A percentile compares a stretch with the other conserved stretches of the same genome.
These are phyloP conservation scores for Hagleromyces aurorensis DNA, from an alignment of 805 yeast species.

Conservation along the genomic window DNA sequence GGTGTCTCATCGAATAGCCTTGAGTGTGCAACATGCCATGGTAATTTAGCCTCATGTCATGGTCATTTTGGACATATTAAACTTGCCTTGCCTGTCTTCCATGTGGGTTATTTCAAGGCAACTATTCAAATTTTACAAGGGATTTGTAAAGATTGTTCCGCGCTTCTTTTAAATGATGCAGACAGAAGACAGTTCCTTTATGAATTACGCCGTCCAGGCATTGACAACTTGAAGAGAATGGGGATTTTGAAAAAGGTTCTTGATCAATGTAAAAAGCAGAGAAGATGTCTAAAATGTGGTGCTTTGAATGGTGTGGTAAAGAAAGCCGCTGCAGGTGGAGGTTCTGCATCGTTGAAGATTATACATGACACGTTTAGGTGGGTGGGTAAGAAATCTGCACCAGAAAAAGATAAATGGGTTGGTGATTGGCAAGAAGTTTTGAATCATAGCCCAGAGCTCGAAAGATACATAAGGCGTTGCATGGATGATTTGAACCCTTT, in stretches of 20 bases:
- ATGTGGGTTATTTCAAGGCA: conserved; percentile 92
- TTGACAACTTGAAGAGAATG: conserved; percentile 91
- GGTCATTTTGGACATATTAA: conserved; percentile 97
- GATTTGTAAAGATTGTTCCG: conserved; percentile 84
- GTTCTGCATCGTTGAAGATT: conserved; percentile 89
- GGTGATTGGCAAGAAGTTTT: conserved; percentile 73
- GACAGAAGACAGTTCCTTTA: conserved; percentile 57
- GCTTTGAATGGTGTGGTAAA: conserved; percentile 94
- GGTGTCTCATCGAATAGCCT: conserved; percentile 84
- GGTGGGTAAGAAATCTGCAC: conserved; percentile 83
- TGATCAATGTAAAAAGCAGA: conserved; percentile 92
- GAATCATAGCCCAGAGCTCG: conserved; percentile 75
- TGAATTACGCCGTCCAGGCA: conserved; percentile 82
- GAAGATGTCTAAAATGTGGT: conserved; percentile 83
- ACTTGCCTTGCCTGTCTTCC: conserved; percentile 92
- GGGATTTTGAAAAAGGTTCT: conserved; percentile 69
- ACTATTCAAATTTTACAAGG: conserved; percentile 82
- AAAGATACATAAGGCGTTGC: conserved; percentile 76
- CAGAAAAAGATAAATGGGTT: conserved; percentile 83
- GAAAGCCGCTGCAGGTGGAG: conserved; percentile 86
- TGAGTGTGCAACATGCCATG: conserved; percentile 88
- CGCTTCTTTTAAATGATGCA: conserved; percentile 64
- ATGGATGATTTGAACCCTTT: conserved; percentile 92
- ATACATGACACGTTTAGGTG: conserved; percentile 94
- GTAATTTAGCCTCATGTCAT: conserved; percentile 87